Conservation (phyloP, 2,329 filamentous ascomycete genomes). For the Neonectria faginata region DNA sequence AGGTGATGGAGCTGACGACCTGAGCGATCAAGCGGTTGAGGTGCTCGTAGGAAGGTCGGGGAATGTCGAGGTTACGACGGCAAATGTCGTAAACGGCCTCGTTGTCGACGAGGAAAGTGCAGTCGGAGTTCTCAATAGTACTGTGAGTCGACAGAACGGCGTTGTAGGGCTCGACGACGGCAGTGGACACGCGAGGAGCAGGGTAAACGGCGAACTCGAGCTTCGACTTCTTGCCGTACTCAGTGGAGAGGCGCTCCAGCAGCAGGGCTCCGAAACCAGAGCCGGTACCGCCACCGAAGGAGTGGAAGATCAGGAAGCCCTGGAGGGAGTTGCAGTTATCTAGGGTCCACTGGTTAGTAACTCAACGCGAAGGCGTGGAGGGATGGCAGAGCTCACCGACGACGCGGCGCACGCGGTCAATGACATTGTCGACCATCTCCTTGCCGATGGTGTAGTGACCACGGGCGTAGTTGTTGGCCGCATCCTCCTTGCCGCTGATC, state of each 20-base stretch:
- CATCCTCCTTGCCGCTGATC: constrained; percentile 81
- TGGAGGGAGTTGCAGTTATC: constrained; percentile 80
- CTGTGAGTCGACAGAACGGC: constrained; percentile 79
- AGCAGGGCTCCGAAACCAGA: constrained; percentile 79
- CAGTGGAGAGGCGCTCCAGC: constrained; percentile 77
- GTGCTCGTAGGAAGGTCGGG: constrained; percentile 76
- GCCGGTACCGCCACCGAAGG: constrained; percentile 78
- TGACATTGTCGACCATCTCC: constrained; percentile 78
- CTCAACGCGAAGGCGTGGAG: constrained; percentile 4
- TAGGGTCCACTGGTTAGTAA: constrained; percentile 48
- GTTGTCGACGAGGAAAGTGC: constrained; percentile 81
- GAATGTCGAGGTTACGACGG: constrained; percentile 77
- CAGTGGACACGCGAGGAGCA: constrained; percentile 75
- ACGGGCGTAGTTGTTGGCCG: constrained; percentile 82
- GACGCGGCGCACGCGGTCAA: constrained; percentile 77
- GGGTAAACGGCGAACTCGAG: constrained; percentile 81
- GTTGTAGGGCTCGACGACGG: constrained; percentile 81
- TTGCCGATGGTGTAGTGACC: constrained; percentile 83
- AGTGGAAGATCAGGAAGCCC: constrained; percentile 81
- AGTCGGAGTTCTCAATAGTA: constrained; percentile 83
- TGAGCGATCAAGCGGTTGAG: constrained; percentile 80
- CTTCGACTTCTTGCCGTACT: constrained; percentile 83
- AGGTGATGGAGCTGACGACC: constrained; percentile 80
- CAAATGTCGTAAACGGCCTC: constrained; percentile 82
- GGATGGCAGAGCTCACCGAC: constrained; percentile 62